A percentile compares a stretch with the other conserved stretches of the same genome.
Evolutionary conservation across 2,329 filamentous ascomycete species (phyloP).

Genomic region (Annulohypoxylon truncatum): DNA sequence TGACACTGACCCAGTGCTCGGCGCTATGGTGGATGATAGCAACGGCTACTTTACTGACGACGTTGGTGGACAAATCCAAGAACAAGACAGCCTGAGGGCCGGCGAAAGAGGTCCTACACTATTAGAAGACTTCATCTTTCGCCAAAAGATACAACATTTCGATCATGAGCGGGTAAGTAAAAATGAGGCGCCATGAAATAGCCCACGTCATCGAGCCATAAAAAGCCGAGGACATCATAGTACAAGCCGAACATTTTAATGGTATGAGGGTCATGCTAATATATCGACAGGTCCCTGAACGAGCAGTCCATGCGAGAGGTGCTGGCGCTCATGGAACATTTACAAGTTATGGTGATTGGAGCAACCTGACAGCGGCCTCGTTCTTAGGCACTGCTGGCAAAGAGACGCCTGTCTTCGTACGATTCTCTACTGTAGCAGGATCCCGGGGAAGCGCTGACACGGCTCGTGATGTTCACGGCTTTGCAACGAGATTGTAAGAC

Average conservation of each 20-base stretch:
- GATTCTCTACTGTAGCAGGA: conserved; percentile 72
- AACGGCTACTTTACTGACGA: conserved; percentile 71
- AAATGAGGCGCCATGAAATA: background rate
- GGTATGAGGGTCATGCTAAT: conserved; percentile 28
- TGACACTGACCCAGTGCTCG: conserved; percentile 43
- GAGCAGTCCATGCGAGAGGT: conserved; percentile 67
- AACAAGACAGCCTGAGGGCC: conserved; percentile 74
- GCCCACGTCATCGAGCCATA: background rate
- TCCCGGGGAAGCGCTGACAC: conserved; percentile 70
- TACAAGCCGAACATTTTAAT: background rate
- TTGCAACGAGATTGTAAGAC: conserved; percentile 65
- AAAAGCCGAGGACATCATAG: background rate
- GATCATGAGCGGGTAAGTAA: conserved; percentile 67
- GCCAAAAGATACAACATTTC: conserved; percentile 70
- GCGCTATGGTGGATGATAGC: conserved; percentile 64
- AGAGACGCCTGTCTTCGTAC: conserved; percentile 66
- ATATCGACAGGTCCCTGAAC: conserved; percentile 47
- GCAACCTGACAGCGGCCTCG: conserved; percentile 70
- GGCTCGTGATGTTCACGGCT: conserved; percentile 72
- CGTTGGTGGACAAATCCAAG: conserved; percentile 74
- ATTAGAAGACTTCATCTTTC: conserved; percentile 71
- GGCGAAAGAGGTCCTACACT: conserved; percentile 71
- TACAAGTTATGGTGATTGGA: conserved; percentile 69
- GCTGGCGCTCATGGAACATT: conserved; percentile 70
- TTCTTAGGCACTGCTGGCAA: conserved; percentile 65